phyloP scores from a whole-genome alignment of 2,329 filamentous ascomycete species.

The Trichocomaceae sp. region DNA sequence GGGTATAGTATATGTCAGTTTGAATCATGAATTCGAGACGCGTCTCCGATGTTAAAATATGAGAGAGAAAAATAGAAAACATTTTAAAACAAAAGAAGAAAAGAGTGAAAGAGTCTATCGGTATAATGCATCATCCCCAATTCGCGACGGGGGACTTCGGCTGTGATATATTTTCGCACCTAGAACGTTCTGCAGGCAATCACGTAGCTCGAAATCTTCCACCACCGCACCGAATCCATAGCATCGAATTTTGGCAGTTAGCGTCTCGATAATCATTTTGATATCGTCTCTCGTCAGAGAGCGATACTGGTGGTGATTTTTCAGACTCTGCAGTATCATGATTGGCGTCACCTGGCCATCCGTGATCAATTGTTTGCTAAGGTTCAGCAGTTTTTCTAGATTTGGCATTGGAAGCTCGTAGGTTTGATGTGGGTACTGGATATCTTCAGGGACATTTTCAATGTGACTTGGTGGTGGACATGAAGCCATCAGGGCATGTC shows the following conservation, averaged over 20 bases:
- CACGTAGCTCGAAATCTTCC: slow-evolving; percentile 60
- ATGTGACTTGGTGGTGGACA: slow-evolving; percentile 69
- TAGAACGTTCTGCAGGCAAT: slow-evolving; percentile 68
- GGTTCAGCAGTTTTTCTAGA: slow-evolving; percentile 71
- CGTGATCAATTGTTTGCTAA: slow-evolving; percentile 74
- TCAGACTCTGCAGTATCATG: slow-evolving; percentile 84
- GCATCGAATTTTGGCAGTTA: slow-evolving; percentile 76
- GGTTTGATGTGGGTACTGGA: slow-evolving; percentile 61
- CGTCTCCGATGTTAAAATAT: background rate
- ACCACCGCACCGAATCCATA: slow-evolving; percentile 74
- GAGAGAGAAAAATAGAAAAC: background rate
- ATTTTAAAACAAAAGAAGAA: background rate
- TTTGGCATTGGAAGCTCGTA: slow-evolving; percentile 73
- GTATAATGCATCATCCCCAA: slow-evolving; percentile 28
- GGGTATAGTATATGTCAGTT: background rate
- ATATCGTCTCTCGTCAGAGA: slow-evolving; percentile 65
- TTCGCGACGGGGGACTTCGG: background rate
- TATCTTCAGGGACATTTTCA: slow-evolving; percentile 45
- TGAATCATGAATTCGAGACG: background rate
- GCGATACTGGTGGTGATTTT: slow-evolving; percentile 61
- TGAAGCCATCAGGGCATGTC: slow-evolving; percentile 88
- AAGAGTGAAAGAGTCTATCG: background rate
- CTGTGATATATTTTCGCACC: slow-evolving; percentile 32
- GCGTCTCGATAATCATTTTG: slow-evolving; percentile 61
- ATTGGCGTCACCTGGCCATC: slow-evolving; percentile 83